Evolutionary conservation across 495 filamentous ascomycete genomes (phyloP), one percentile per base, ranked within the genome.

Genomic region (Hypomontagnella submonticulosa): DNA sequence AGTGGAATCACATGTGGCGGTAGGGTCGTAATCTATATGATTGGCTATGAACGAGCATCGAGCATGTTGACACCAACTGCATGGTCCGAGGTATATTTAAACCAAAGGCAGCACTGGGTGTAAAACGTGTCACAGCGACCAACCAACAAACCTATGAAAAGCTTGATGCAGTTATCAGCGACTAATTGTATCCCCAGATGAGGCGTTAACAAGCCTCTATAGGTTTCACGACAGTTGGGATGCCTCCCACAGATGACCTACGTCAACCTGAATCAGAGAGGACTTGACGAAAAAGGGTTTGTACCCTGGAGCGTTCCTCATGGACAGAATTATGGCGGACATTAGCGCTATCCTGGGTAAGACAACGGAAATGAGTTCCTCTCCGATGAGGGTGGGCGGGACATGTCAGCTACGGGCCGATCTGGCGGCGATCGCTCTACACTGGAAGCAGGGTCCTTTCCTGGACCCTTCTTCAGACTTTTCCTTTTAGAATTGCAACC

Each of bases 321-420:
- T 40, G 36, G 38, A 36, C 11, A 69, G 52, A 69, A 57, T 27
- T 57, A 60, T 60, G 55, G 60, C 50, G 38, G 48, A 27, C 19
- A 34, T 63, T 63, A 58, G 54, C 38, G 66, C 34, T 15, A 30
- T 47, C 49, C 60, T n/a, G 47, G 46, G 66, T 60, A 69, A 69
- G 56, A 69, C 66, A 69, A 42, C 59, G 54, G 55, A 68, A 59
- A 63, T 68, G 65, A 68, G 30, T 38, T 47, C 20, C 52, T 55
- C 53, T 42, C 12, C 64, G 59, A 46, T 10, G 20, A 63, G 34
- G 43, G 53, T 63, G 66, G 54, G 48, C 15, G 53, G 59, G 50
- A 53, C 37, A 46, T 50, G 42, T 34, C 37, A 57, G 49, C 20
- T 23, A 37, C 44, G 15, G 37, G 33, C 50, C 55, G 54, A 69